These are phyloP conservation scores for Tricharina praecox DNA, from an alignment of 495 filamentous ascomycete species.

Conservation along the genomic window DNA sequence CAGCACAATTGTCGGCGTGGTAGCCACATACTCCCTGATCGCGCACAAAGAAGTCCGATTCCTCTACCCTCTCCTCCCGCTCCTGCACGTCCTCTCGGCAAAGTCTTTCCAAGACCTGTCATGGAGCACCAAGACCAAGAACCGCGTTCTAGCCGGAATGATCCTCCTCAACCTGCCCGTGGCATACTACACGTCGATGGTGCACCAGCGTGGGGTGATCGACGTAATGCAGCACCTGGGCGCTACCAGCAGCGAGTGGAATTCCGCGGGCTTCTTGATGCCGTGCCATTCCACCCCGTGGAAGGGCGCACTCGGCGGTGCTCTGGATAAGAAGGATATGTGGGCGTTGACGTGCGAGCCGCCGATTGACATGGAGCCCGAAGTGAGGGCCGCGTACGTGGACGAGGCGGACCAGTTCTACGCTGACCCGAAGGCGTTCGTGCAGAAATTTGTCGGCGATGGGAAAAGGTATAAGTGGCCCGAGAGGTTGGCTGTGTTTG, in stretches of 20 bases:
- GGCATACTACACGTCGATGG: constrained; percentile 52
- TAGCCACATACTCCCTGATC: constrained; percentile 52
- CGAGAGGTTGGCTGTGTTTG: constrained; percentile 40
- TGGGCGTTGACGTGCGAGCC: constrained; percentile 89
- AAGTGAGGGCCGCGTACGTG: constrained; percentile 45
- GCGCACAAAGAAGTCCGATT: constrained; percentile 97
- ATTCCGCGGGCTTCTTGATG: constrained; percentile 75
- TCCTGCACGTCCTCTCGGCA: constrained; percentile 64
- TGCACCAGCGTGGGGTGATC: constrained; percentile 65
- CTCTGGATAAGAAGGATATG: constrained; percentile 40
- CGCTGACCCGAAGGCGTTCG: constrained; percentile 43
- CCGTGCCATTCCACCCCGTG: constrained; percentile 97
- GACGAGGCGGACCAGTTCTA: constrained; percentile 93
- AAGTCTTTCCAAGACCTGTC: constrained; percentile 24
- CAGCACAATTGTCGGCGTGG: constrained; percentile 41
- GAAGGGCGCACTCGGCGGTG: constrained; percentile 58
- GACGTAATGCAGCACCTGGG: constrained; percentile 59
- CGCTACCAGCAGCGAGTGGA: constrained; percentile 27
- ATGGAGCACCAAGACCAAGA: constrained; percentile 13
- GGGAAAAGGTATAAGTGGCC: constrained; percentile 29
- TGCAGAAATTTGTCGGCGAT: constrained; percentile 24
- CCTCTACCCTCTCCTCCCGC: constrained; percentile 79
- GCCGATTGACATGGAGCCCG: constrained; percentile 42
- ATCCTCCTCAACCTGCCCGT: constrained; percentile 52
- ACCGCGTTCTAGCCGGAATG: constrained; percentile 25